A percentile compares a stretch with the other conserved stretches of the same genome.
phyloP scores from a whole-genome alignment of 768 basidiomycete species.

The Calocybe indica region DNA sequence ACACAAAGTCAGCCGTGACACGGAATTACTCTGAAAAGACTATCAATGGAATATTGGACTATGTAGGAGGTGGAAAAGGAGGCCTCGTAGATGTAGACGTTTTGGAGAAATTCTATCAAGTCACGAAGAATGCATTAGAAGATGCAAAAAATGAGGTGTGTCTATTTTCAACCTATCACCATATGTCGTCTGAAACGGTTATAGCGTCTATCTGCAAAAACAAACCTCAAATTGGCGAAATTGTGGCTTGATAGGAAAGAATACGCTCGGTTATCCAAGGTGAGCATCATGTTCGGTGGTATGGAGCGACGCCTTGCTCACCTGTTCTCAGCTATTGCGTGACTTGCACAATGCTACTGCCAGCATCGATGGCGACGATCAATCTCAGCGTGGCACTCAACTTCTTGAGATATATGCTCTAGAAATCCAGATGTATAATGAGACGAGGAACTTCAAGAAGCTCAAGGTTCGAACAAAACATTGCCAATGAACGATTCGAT shows the following conservation, averaged over 20 bases:
- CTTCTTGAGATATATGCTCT: constrained; percentile 96
- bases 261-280: constrained; percentile 77
- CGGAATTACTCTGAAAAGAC: constrained; percentile 97
- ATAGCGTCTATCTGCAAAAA: constrained; percentile 90
- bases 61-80: constrained; percentile 87
- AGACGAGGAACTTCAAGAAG: constrained; percentile 93
- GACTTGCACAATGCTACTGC: constrained; percentile 69
- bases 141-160: constrained; percentile 95
- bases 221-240: constrained; percentile 94
- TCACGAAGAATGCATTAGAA: constrained; percentile 80
- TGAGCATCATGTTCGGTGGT: constrained; percentile 20
- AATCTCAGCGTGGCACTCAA: constrained; percentile 92
- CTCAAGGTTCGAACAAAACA: constrained; percentile 56
- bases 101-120: constrained; percentile 93
- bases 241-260: constrained; percentile 96
- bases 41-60: constrained; percentile 97
- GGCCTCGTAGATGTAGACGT: constrained; percentile 77
- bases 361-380: constrained; percentile 63
- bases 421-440: constrained; percentile 99
- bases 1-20: constrained; percentile 94
- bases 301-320: not conserved
- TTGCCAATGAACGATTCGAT: not conserved
- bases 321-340: constrained; percentile 54
- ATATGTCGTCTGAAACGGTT: constrained; percentile 2
- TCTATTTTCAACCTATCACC: constrained; percentile 1